phyloP scores from a whole-genome alignment of 2,329 filamentous ascomycete species.

The Spiromastix sp. region DNA sequence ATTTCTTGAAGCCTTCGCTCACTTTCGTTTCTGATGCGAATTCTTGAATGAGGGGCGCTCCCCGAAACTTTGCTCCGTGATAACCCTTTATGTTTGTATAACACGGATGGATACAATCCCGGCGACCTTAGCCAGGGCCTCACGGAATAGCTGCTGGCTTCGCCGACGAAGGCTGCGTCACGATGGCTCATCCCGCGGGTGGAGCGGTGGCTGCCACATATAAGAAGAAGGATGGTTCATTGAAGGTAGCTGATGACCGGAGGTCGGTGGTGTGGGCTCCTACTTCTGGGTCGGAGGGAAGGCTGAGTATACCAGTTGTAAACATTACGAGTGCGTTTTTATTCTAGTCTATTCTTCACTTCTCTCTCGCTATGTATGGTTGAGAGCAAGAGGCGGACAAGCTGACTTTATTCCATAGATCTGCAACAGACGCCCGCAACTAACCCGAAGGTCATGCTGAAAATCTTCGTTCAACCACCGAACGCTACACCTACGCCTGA shows the following conservation, averaged over 20 bases:
- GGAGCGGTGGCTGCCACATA: conserved; percentile 61
- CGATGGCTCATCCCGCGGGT: too few relatives aligned
- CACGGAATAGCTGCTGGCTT: too few relatives aligned
- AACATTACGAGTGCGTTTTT: conserved; percentile 66
- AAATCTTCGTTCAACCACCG: conserved; percentile 67
- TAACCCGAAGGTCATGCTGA: conserved; percentile 86
- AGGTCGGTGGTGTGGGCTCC: conserved; percentile 74
- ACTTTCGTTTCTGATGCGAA: too few relatives aligned
- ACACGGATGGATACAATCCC: too few relatives aligned
- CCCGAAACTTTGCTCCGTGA: too few relatives aligned
- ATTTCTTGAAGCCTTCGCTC: too few relatives aligned
- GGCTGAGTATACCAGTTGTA: conserved; percentile 58
- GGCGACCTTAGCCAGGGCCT: too few relatives aligned
- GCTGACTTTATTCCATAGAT: conserved; percentile 46
- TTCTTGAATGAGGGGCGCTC: too few relatives aligned
- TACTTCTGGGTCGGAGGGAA: conserved; percentile 50
- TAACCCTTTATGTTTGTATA: too few relatives aligned
- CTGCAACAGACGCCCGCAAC: conserved; percentile 87
- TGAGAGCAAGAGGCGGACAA: neutral
- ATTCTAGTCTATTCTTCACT: neutral
- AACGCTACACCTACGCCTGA: conserved; percentile 37
- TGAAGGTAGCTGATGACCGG: conserved; percentile 64
- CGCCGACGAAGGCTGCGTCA: too few relatives aligned
- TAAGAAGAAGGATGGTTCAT: conserved; percentile 90
- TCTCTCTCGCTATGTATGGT: neutral